These are phyloP conservation scores for Rhodotorula paludigena DNA, from an alignment of 768 basidiomycete genomes.

Conservation along the genomic window DNA sequence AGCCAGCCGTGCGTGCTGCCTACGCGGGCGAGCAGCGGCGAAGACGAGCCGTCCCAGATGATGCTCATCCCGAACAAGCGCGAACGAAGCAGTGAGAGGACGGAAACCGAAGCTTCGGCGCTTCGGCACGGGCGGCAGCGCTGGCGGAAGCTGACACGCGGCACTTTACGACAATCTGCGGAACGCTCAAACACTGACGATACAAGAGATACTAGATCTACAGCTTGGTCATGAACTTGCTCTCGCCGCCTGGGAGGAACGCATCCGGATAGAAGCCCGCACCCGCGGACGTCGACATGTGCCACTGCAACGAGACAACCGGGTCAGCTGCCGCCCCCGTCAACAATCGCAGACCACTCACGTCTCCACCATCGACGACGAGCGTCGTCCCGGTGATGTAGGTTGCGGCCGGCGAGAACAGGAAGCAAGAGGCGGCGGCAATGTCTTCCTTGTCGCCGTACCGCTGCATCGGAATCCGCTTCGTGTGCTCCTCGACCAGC, in stretches of 20 bases:
- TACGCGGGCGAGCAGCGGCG: slow-evolving; percentile 9
- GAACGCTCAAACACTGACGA: not conserved
- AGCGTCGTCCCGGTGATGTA: slow-evolving; percentile 43
- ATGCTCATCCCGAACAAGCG: too few species aligned
- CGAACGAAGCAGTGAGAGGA: not conserved
- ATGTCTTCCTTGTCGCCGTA: slow-evolving; percentile 48
- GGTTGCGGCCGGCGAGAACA: slow-evolving; percentile 51
- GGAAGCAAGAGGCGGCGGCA: slow-evolving; percentile 49
- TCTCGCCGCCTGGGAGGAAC: slow-evolving; percentile 5
- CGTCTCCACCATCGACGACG: slow-evolving; percentile 48
- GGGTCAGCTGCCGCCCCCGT: not conserved
- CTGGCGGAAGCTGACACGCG: too few species aligned
- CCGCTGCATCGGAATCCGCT: slow-evolving; percentile 42
- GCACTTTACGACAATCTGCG: too few species aligned
- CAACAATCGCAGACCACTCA: slow-evolving; percentile 15
- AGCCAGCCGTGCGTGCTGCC: slow-evolving; percentile 6
- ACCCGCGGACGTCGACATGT: not conserved
- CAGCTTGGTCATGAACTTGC: slow-evolving; percentile 2
- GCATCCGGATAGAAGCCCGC: slow-evolving; percentile 5
- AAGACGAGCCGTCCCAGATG: slow-evolving; percentile 22
- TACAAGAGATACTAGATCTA: not conserved
- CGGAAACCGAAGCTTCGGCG: not conserved
- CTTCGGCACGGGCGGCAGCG: too few species aligned
- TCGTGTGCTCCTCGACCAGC: slow-evolving; percentile 40
- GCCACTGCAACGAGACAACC: not conserved